Conservation (phyloP, 2,329 filamentous ascomycete species). For the Trichoderma sp. region DNA sequence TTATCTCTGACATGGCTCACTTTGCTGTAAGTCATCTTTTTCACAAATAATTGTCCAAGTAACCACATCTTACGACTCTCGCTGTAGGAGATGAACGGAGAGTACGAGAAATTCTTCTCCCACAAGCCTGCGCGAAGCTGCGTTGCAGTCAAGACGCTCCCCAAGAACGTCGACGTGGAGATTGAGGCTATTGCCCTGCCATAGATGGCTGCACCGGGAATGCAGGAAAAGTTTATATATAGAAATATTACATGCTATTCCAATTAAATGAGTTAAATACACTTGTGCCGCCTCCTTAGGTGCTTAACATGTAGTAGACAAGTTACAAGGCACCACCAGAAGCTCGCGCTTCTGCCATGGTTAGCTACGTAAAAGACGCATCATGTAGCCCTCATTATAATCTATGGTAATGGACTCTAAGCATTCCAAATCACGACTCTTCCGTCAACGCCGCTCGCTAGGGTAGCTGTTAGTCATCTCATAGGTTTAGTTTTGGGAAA, state of each 20-base stretch:
- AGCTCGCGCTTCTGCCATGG: not conserved
- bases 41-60: not conserved
- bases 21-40: constrained; percentile 60
- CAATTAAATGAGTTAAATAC: constrained; percentile 20
- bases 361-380: not conserved
- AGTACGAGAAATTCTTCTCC: constrained; percentile 80
- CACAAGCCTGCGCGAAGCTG: constrained; percentile 88
- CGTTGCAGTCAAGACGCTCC: constrained; percentile 85
- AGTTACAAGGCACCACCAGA: not conserved
- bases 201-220: constrained; percentile 37
- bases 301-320: not conserved
- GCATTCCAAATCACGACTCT: constrained; percentile 77
- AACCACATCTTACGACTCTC: not conserved
- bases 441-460: constrained; percentile 81
- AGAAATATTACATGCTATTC: constrained; percentile 9
- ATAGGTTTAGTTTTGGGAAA: not conserved
- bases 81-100: constrained; percentile 71
- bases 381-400: not conserved
- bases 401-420: constrained; percentile 3
- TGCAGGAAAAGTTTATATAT: constrained; percentile 18
- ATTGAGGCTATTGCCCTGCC: constrained; percentile 84
- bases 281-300: not conserved
- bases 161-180: constrained; percentile 83
- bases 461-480: constrained; percentile 33
- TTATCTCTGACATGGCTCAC: constrained; percentile 87